Base-by-base conservation (phyloP, 225 moss, liverwort and hornwort species). In the Pseudoscleropodium purum region DNA sequence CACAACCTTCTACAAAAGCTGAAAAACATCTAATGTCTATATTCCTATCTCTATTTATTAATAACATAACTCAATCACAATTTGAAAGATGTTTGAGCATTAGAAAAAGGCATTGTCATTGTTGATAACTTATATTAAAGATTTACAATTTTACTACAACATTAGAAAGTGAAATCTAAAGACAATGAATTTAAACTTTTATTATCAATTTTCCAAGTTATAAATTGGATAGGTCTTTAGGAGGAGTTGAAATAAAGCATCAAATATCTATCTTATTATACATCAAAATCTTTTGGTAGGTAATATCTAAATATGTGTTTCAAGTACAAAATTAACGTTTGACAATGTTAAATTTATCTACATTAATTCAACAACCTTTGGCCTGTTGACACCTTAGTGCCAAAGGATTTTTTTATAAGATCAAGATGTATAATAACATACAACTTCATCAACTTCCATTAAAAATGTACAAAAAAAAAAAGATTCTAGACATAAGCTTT, bases 31-130 rank as follows among this genome's bases (percentile, higher is more conserved):
- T 51, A 51, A 51, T 12, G 51, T 51, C 13, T 51, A 23, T 21
- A 26, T 6, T 57, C 11, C 0, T 26, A 6, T 56, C 0, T 27
- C 2, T n/a, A 26, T 26, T n/a, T 17, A 4, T 6, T 27, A 2
- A 59, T 18, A n/a, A 57, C 1, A 16, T 17, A 11, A 0, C 1
- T 26, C 0, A 5, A 59, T 11, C 0, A 18, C 3, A 59, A 26
- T 1, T 59, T 4, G n/a, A 79, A 4, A n/a, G n/a, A 57, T 57
- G 0, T n/a, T 26, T 47, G 7, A 47, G 47, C n/a, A n/a, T 25
- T 54, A 15, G 6, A 1, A 0, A 78, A 57, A 57, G 11, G 29
- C 2, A 17, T 54, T 54, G 2, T 9, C 34, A 78, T 10, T 54
- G 3, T 78, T 25, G 37, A 34, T 36, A 24, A 13, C 2, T 3